These are phyloP conservation scores for Zasmidium cellare DNA, from an alignment of 2,329 filamentous ascomycete genomes.

Conservation along the genomic window DNA sequence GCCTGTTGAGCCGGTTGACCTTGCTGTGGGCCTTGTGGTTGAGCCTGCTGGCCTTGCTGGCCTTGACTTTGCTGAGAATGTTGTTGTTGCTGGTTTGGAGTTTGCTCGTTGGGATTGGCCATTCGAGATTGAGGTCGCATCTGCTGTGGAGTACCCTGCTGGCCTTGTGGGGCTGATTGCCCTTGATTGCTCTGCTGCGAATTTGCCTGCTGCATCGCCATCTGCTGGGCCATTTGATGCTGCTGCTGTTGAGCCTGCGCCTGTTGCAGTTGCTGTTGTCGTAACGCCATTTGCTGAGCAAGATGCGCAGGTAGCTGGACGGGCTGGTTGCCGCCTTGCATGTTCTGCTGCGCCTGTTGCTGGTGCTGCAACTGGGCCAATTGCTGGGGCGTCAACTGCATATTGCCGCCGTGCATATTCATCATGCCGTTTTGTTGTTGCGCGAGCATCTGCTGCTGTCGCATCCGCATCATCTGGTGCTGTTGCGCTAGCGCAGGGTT, in stretches of 20 bases:
- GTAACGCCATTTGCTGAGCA: conserved; percentile 43
- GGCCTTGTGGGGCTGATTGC: conserved; percentile 41
- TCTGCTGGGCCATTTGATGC: conserved; percentile 42
- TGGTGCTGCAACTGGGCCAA: conserved; percentile 40
- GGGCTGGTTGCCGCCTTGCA: conserved; percentile 20
- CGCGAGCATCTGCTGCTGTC: conserved; percentile 47
- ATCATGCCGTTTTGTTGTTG: conserved; percentile 35
- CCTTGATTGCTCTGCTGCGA: conserved; percentile 52
- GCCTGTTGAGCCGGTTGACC: conserved; percentile 42
- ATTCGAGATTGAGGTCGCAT: conserved; percentile 42
- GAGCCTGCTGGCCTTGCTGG: conserved; percentile 40
- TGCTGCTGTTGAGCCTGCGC: conserved; percentile 34
- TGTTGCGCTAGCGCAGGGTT: conserved; percentile 32
- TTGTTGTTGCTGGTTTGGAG: conserved; percentile 31
- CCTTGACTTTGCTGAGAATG: conserved; percentile 27
- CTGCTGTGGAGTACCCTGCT: conserved; percentile 37
- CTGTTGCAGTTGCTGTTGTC: conserved; percentile 38
- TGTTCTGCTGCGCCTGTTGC: conserved; percentile 44
- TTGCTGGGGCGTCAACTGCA: conserved; percentile 36
- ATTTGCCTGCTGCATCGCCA: conserved; percentile 49
- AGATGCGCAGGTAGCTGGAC: conserved; percentile 26
- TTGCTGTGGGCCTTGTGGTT: conserved; percentile 35
- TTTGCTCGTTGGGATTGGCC: conserved; percentile 34
- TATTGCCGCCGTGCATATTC: conserved; percentile 22
- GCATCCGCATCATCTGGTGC: conserved; percentile 43